phyloP scores from a whole-genome alignment of 2,329 filamentous ascomycete species.

The Penicillium janthinellum region DNA sequence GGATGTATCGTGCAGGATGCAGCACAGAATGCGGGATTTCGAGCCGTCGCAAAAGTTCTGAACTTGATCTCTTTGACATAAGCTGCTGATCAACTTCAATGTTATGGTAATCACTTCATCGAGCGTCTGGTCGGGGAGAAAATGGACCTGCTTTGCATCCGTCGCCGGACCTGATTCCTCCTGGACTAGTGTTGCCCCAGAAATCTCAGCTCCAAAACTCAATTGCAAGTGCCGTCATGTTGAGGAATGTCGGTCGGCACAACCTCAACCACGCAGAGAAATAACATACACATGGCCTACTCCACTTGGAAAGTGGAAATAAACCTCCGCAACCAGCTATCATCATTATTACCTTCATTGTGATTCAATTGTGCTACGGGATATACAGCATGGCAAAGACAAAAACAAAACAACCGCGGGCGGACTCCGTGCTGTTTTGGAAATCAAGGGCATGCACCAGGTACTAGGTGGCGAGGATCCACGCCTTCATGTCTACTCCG shows the following conservation, averaged over 20 bases:
- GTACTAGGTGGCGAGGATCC: constrained; percentile 10
- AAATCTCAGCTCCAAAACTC: background rate
- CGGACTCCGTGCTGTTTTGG: background rate
- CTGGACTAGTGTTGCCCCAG: background rate
- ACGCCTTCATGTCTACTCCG: background rate
- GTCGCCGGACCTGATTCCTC: background rate
- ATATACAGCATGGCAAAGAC: background rate
- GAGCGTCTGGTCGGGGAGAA: background rate
- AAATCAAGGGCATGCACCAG: background rate
- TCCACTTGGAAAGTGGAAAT: background rate
- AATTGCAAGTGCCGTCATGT: background rate
- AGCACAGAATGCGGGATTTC: background rate
- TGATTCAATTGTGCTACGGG: background rate
- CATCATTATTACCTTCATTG: background rate
- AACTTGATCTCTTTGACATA: no score
- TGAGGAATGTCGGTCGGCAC: background rate
- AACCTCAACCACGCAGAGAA: background rate
- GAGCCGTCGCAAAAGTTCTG: background rate
- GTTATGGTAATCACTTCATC: background rate
- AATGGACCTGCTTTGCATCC: background rate
- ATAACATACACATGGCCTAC: background rate
- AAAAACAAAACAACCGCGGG: background rate
- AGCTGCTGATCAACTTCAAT: background rate
- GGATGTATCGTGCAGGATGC: background rate
- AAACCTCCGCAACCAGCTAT: background rate